Conservation (phyloP, 768 basidiomycete genomes). For the Tulasnella sp. region DNA sequence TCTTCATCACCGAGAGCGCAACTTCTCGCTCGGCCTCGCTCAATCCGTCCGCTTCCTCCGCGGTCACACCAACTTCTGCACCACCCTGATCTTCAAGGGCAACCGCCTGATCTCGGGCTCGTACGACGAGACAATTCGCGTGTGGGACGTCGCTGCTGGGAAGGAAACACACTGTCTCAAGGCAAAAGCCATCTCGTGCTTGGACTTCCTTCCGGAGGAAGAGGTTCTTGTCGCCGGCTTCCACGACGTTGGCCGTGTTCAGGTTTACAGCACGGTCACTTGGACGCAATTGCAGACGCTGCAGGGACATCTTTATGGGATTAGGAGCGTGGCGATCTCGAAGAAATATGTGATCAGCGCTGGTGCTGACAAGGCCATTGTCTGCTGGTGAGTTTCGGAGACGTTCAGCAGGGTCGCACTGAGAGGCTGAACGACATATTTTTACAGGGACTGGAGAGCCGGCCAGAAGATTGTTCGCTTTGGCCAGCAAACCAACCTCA, state of each 20-base stretch:
- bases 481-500: conserved; percentile 90
- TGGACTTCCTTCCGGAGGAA: conserved; percentile 78
- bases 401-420: conserved; percentile 29
- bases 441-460: conserved; percentile 76
- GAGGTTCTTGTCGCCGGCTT: conserved; percentile 92
- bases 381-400: conserved; percentile 55
- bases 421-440: not conserved
- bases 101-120: conserved; percentile 86
- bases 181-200: conserved; percentile 74
- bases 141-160: conserved; percentile 80
- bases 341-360: conserved; percentile 86
- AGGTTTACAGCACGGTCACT: conserved; percentile 83
- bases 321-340: conserved; percentile 85
- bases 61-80: conserved; percentile 88
- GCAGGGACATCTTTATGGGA: conserved; percentile 45
- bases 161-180: conserved; percentile 73
- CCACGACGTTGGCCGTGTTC: conserved; percentile 89
- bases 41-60: conserved; percentile 76
- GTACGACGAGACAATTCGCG: conserved; percentile 89
- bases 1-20: conserved; percentile 82
- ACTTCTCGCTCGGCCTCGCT: conserved; percentile 74
- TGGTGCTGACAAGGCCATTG: conserved; percentile 68
- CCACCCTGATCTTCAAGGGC: conserved; percentile 70
- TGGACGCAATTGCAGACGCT: conserved; percentile 47
- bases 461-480: conserved; percentile 89